Evolutionary conservation across 257 asterid species (phyloP).

Genomic region (Solanum chiquidenum): DNA sequence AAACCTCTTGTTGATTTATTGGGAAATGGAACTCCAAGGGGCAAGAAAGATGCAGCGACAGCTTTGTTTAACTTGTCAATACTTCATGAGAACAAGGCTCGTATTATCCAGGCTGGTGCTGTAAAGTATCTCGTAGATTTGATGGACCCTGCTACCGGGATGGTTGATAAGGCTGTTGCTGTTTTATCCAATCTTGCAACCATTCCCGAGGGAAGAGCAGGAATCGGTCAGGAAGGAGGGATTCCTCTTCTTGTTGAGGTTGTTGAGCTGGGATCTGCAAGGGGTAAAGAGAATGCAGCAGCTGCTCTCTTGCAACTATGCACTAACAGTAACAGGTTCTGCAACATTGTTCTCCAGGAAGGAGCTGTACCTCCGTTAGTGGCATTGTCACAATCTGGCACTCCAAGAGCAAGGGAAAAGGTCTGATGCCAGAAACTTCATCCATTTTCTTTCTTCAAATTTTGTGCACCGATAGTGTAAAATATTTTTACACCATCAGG

Average conservation of each 20-base stretch:
- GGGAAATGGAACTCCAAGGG: constrained; percentile 81
- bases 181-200: constrained; percentile 75
- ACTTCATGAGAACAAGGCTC: constrained; percentile 56
- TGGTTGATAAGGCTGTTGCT: constrained; percentile 93
- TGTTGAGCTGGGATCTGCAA: constrained; percentile 74
- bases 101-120: constrained; percentile 79
- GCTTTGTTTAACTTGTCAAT: constrained; percentile 64
- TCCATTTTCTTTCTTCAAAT: not conserved
- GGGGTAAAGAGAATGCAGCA: constrained; percentile 92
- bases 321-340: constrained; percentile 52
- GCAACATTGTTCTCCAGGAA: constrained; percentile 66
- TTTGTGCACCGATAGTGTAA: not conserved
- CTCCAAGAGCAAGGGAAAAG: constrained; percentile 82
- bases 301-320: constrained; percentile 89
- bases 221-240: constrained; percentile 70
- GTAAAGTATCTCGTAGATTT: constrained; percentile 69
- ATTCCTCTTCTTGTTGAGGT: constrained; percentile 79
- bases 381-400: constrained; percentile 69
- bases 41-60: constrained; percentile 70
- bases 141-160: constrained; percentile 88
- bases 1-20: constrained; percentile 71
- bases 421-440: constrained; percentile 14
- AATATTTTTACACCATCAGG: not conserved
- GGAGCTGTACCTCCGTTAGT: constrained; percentile 87
- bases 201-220: constrained; percentile 58